Percentiles rank a stretch among this genome's conserved stretches.
Evolutionary conservation across 2,329 filamentous ascomycete species (phyloP).

Genomic region (Alternaria ethzedia): DNA sequence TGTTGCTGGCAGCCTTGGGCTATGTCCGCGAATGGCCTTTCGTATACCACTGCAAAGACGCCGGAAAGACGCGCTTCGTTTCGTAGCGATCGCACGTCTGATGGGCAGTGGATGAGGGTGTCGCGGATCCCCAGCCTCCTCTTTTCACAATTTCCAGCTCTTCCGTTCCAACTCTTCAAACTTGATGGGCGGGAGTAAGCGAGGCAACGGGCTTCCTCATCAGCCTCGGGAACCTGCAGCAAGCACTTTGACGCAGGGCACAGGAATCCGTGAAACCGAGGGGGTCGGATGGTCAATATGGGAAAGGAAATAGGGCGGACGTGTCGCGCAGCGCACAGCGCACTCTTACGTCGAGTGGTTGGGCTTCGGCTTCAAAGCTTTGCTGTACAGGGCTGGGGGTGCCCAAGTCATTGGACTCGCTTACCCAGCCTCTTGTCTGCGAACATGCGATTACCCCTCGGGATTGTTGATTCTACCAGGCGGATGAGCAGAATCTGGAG

Average conservation of each 20-base stretch:
- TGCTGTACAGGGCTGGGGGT: slow-evolving; percentile 27
- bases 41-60: slow-evolving; percentile 8
- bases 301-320: slow-evolving; percentile 12
- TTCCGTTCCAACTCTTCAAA: slow-evolving; percentile 6
- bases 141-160: slow-evolving; percentile 2
- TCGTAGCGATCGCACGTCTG: not conserved
- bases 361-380: slow-evolving; percentile 28
- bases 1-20: slow-evolving; percentile 9
- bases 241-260: slow-evolving; percentile 22
- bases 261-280: slow-evolving; percentile 3
- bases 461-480: slow-evolving; percentile 5
- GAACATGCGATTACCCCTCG: slow-evolving; percentile 20
- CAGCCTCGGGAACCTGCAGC: slow-evolving; percentile 19
- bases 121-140: slow-evolving; percentile 4
- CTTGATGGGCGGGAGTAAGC: slow-evolving; percentile 14
- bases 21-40: slow-evolving; percentile 7
- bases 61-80: slow-evolving; percentile 8
- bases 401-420: slow-evolving; percentile 33
- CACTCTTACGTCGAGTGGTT: slow-evolving; percentile 34
- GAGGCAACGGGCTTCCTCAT: slow-evolving; percentile 12
- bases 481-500: not conserved
- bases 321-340: slow-evolving; percentile 25
- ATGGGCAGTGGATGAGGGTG: not conserved
- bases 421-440: slow-evolving; percentile 28
- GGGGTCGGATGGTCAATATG: slow-evolving; percentile 7